Conservation (phyloP, 1,284 basidiomycete genomes). For the Apiotrichum sp. region DNA sequence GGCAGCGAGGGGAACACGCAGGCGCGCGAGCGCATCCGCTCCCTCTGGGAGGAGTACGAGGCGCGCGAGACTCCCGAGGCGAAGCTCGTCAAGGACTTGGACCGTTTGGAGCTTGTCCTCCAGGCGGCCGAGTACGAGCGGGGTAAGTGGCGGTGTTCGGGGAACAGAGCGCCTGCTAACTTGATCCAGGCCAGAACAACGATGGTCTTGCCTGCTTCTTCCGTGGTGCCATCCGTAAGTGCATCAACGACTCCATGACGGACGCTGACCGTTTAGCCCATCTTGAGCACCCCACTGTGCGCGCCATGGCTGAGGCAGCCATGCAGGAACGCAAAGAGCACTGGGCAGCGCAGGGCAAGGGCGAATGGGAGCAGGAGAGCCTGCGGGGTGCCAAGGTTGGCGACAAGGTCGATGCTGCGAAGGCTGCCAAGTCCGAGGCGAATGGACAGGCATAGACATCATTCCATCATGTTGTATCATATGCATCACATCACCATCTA, state of each 20-base stretch:
- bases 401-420: slow-evolving; percentile 4
- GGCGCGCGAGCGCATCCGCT: slow-evolving; percentile 68
- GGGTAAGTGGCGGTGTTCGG: slow-evolving; percentile 34
- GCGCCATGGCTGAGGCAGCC: slow-evolving; percentile 65
- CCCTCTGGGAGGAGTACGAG: slow-evolving; percentile 92
- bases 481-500: slow-evolving; percentile 1
- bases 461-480: slow-evolving; percentile 4
- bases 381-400: slow-evolving; percentile 26
- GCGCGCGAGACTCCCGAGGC: slow-evolving; percentile 72
- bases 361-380: slow-evolving; percentile 30
- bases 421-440: neutral
- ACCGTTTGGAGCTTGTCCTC: slow-evolving; percentile 85
- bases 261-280: slow-evolving; percentile 25
- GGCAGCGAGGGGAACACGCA: slow-evolving; percentile 58
- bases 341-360: slow-evolving; percentile 36
- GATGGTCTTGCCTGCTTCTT: slow-evolving; percentile 43
- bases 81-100: slow-evolving; percentile 88
- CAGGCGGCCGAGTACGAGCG: slow-evolving; percentile 55
- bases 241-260: too few relatives aligned
- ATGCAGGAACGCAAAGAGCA: slow-evolving; percentile 52
- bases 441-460: neutral
- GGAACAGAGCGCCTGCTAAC: slow-evolving; percentile 1
- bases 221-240: slow-evolving; percentile 41
- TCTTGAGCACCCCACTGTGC: slow-evolving; percentile 69
- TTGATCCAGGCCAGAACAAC: slow-evolving; percentile 38